Conservation (phyloP, 768 basidiomycete genomes). For the Naganishia vishniacii region DNA sequence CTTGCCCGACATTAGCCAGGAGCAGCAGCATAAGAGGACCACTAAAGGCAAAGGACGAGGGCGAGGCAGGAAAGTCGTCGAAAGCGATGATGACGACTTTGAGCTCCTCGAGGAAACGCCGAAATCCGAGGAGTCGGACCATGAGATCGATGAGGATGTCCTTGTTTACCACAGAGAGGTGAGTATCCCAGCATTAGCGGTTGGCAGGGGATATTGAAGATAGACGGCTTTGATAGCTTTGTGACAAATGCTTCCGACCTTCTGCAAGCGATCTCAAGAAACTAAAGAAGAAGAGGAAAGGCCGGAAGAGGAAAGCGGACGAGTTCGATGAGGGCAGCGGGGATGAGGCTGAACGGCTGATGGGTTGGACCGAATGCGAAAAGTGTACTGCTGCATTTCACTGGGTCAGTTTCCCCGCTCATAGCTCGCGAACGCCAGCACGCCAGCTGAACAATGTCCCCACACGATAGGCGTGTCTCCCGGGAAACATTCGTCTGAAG, state of each 20-base stretch:
- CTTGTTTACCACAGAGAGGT: slow-evolving; percentile 15
- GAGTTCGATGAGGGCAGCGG: slow-evolving; percentile 10
- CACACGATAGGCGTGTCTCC: slow-evolving; percentile 7
- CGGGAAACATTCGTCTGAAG: neutral
- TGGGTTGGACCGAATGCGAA: slow-evolving; percentile 23
- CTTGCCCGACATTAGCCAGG: neutral
- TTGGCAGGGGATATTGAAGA: no score
- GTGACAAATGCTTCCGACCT: slow-evolving; percentile 20
- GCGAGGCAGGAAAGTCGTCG: neutral
- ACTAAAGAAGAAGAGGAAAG: slow-evolving; percentile 2
- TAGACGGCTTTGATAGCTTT: no score
- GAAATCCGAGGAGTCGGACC: neutral
- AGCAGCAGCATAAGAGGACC: neutral
- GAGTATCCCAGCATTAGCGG: no score
- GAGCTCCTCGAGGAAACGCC: neutral
- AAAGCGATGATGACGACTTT: slow-evolving; percentile 15
- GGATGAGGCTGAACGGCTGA: slow-evolving; percentile 12
- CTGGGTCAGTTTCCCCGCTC: slow-evolving; percentile 11
- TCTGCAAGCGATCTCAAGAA: slow-evolving; percentile 11
- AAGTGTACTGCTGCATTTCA: slow-evolving; percentile 20
- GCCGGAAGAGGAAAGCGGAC: slow-evolving; percentile 7
- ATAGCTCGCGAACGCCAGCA: no score
- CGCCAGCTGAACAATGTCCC: neutral
- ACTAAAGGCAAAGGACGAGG: neutral
- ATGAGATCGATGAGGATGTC: slow-evolving; percentile 8